These are phyloP conservation scores for Rosa chinensis DNA, from an alignment of 306 rosid species.

Conservation along the genomic window DNA sequence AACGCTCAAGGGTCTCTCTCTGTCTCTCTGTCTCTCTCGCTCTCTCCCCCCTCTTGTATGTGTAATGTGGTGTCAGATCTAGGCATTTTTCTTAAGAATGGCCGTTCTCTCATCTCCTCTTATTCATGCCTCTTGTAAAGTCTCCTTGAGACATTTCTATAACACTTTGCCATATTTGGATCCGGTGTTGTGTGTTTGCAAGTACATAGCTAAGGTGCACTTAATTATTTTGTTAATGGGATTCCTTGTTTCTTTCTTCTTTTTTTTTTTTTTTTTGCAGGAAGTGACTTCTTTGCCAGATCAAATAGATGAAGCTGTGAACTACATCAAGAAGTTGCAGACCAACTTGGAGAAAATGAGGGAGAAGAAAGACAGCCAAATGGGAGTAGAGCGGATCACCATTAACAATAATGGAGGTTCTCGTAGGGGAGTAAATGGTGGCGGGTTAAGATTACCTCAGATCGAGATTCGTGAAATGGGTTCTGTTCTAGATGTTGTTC, in stretches of 20 bases:
- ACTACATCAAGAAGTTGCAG: conserved; percentile 61
- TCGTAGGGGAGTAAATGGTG: background rate
- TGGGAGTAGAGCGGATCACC: conserved; percentile 25
- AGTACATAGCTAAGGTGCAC: background rate
- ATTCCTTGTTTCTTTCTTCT: background rate
- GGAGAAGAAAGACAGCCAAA: conserved; percentile 52
- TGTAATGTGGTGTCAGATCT: background rate
- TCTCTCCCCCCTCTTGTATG: background rate
- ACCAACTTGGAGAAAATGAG: conserved; percentile 57
- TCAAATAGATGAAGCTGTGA: conserved; percentile 62
- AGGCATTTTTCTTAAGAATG: background rate
- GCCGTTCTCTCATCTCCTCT: background rate
- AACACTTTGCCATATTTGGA: background rate
- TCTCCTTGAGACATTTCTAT: background rate
- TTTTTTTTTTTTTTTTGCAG: conserved; percentile 21
- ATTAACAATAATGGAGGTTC: background rate
- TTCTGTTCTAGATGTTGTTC: conserved; percentile 44
- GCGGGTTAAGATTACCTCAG: conserved; percentile 33
- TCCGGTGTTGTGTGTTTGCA: background rate
- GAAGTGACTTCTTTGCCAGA: conserved; percentile 44
- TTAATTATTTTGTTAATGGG: background rate
- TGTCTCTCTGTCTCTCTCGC: background rate
- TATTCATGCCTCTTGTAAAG: background rate
- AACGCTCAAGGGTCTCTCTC: conserved; percentile 38
- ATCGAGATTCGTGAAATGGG: conserved; percentile 61